Evolutionary conservation across 176 grass and related monocot species (phyloP).

Genomic region (Raddia distichophylla): DNA sequence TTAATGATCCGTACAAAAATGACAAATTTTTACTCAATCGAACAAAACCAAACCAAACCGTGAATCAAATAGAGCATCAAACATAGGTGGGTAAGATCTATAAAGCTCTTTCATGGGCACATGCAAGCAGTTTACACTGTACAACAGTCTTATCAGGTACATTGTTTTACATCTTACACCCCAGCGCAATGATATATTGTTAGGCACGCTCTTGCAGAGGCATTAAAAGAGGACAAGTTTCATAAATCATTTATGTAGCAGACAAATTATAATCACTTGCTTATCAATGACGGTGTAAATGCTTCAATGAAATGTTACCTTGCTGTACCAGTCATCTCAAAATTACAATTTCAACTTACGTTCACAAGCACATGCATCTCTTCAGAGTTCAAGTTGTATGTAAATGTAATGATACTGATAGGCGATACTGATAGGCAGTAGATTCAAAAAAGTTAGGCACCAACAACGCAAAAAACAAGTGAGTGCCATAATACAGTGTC

Average conservation of each 20-base stretch:
- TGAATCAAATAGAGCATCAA: no score
- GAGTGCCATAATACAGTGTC: neutral
- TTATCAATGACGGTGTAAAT: neutral
- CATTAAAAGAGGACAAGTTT: neutral
- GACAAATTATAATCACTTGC: neutral
- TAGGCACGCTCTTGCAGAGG: neutral
- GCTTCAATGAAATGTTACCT: neutral
- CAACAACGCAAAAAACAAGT: neutral
- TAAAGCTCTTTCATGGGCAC: no score
- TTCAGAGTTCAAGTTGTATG: neutral
- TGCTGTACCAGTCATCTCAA: neutral
- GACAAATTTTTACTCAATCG: no score
- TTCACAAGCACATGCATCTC: neutral
- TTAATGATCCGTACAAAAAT: no score
- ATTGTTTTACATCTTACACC: neutral
- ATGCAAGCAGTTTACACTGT: no score
- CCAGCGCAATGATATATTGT: neutral
- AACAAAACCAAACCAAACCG: no score
- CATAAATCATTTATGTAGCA: neutral
- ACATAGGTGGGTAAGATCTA: no score
- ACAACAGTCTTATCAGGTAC: no score
- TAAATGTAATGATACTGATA: neutral
- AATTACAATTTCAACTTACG: neutral
- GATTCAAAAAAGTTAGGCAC: neutral
- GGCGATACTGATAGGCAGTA: neutral